Evolutionary conservation across 2,329 filamentous ascomycete species (phyloP), one percentile per base, ranked within the genome.

Genomic region (Elsinoe ampelina): DNA sequence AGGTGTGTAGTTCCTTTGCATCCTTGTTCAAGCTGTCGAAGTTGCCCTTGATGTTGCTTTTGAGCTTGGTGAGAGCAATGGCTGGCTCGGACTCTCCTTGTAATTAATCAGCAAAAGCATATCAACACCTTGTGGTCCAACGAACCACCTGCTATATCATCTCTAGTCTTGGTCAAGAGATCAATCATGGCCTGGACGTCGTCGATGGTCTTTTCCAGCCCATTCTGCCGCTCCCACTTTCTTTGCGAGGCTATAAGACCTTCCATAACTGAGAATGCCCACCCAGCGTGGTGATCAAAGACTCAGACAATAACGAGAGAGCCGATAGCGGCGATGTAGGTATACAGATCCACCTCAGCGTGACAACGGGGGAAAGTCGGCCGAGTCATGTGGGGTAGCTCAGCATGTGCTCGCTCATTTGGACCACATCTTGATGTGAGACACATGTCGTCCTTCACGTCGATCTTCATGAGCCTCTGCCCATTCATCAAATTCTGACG

Each of bases 171-270:
- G 61, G 82, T 80, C 26, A 98, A 81, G 58, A 88, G 72, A 60
- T 89, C 81, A 63, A 98, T 89, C 38, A 91, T 86, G 59, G 82
- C 80, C 68, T 97, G 89, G 15, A 95, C 86, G 77, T 95, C 85
- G 34, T 82, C 75, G 58, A 95, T 83, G 38, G 84, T 85, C 57
- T 85, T 81, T 3, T 80, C 80, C 43, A 91, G 80, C 66, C 84
- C 85, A 32, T 84, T 81, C 61, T 80, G 83, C 67, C 80, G 83
- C 65, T 81, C 81, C 59, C 95, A 81, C 65, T 83, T 82, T 62
- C 83, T 80, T 63, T 93, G 81, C 68, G 95, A 89, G 64, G 83
- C 83, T 69, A 87, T 80, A 62, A 95, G 75, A 58, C 76, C 71
- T 63, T 85, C 81, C 82, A 85, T 85, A 13, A 19, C 26, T 50